phyloP scores from a whole-genome alignment of 305 asterid species.

The Rubia occidens region DNA sequence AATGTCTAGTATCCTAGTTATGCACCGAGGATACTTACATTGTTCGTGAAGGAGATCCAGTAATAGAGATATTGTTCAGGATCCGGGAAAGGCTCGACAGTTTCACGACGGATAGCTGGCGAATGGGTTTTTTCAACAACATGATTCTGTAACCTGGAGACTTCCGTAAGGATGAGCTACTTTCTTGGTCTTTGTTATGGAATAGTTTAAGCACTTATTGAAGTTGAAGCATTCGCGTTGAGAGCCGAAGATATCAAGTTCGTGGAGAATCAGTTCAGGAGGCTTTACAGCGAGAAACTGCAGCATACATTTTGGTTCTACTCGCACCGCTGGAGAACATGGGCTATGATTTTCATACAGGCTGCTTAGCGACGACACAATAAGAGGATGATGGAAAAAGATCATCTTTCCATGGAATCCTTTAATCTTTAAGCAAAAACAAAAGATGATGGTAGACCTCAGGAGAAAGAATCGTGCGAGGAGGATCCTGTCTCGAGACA shows the following conservation, averaged over 20 bases:
- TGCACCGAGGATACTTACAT: conserved; percentile 77
- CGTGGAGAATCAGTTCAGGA: conserved; percentile 79
- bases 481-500: conserved; percentile 20
- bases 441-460: conserved; percentile 27
- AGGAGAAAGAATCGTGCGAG: conserved; percentile 18
- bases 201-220: conserved; percentile 68
- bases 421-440: conserved; percentile 31
- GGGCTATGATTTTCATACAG: conserved; percentile 90
- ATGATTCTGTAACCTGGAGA: conserved; percentile 76
- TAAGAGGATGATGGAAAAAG: conserved; percentile 51
- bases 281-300: conserved; percentile 88
- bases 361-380: conserved; percentile 81
- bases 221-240: conserved; percentile 82
- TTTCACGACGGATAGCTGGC: conserved; percentile 79
- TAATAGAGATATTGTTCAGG: conserved; percentile 77
- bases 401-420: conserved; percentile 58
- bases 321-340: conserved; percentile 90
- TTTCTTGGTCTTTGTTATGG: conserved; percentile 89
- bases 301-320: conserved; percentile 73
- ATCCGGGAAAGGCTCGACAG: conserved; percentile 88
- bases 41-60: conserved; percentile 94
- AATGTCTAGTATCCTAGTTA: conserved; percentile 64
- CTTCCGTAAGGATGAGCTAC: conserved; percentile 89
- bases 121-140: conserved; percentile 81
- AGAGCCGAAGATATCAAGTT: conserved; percentile 89